Evolutionary conservation across 2,329 filamentous ascomycete genomes (phyloP).

Genomic region (Microsporum audouinii): DNA sequence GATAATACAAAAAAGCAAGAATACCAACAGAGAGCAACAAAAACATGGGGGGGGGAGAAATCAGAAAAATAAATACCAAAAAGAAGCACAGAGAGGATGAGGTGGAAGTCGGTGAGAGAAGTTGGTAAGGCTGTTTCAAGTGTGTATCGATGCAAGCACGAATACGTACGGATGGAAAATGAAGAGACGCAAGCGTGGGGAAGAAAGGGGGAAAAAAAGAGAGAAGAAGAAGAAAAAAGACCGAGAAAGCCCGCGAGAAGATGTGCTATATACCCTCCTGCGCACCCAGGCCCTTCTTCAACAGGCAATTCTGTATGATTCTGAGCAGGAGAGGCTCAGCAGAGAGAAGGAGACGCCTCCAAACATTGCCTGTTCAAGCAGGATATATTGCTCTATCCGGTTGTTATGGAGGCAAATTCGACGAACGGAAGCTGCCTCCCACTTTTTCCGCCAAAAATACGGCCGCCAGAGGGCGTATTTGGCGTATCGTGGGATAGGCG

Average conservation of each 20-base stretch:
- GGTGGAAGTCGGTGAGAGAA: not conserved
- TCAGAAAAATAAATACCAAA: not conserved
- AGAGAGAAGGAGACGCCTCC: not conserved
- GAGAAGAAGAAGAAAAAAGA: conserved; percentile 10
- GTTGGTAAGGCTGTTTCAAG: not conserved
- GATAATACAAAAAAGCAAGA: not conserved
- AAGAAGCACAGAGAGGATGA: not conserved
- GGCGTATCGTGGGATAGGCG: not conserved
- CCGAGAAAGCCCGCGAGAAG: not conserved
- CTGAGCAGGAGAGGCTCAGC: not conserved
- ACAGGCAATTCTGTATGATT: conserved; percentile 8
- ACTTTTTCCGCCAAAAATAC: conserved; percentile 7
- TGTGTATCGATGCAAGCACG: not conserved
- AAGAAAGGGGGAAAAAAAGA: too few species aligned
- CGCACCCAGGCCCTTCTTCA: conserved; percentile 3
- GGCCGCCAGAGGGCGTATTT: conserved; percentile 3
- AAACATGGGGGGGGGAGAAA: not conserved
- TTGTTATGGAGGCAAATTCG: not conserved
- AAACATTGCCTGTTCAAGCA: conserved; percentile 2
- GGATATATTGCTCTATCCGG: not conserved
- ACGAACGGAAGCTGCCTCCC: conserved; percentile 9
- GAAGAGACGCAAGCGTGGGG: conserved; percentile 6
- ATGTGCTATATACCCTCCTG: not conserved
- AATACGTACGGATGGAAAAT: not conserved
- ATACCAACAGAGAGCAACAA: not conserved